Evolutionary conservation across 2,329 filamentous ascomycete genomes (phyloP).

Genomic region (Aspergillus sp.): DNA sequence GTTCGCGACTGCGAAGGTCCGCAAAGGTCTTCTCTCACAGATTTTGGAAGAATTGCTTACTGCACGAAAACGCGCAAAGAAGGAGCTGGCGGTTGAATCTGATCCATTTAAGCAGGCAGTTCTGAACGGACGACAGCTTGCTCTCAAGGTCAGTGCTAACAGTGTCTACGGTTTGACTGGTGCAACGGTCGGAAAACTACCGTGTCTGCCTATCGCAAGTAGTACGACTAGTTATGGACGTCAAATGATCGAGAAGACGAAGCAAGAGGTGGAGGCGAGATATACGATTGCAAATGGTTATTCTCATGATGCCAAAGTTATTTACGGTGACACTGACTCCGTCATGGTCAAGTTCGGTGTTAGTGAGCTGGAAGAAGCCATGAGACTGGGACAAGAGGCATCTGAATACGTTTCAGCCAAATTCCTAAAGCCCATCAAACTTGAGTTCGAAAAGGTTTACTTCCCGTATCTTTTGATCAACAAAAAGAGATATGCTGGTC

Average conservation of each 20-base stretch:
- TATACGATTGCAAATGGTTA: slow-evolving; percentile 96
- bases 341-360: slow-evolving; percentile 99
- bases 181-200: slow-evolving; percentile 91
- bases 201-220: slow-evolving; percentile 90
- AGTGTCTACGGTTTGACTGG: slow-evolving; percentile 96
- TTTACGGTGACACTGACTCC: slow-evolving; percentile 98
- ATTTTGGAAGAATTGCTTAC: slow-evolving; percentile 89
- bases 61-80: slow-evolving; percentile 94
- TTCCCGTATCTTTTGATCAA: slow-evolving; percentile 98
- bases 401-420: slow-evolving; percentile 83
- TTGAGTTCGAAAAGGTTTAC: slow-evolving; percentile 99
- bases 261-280: slow-evolving; percentile 83
- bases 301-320: slow-evolving; percentile 88
- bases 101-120: slow-evolving; percentile 98
- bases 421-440: slow-evolving; percentile 94
- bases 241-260: slow-evolving; percentile 98
- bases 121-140: slow-evolving; percentile 91
- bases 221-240: slow-evolving; percentile 96
- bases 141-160: slow-evolving; percentile 94
- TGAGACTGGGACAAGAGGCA: slow-evolving; percentile 94
- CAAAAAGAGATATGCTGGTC: slow-evolving; percentile 98
- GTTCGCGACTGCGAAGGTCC: slow-evolving; percentile 81
- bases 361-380: slow-evolving; percentile 76
- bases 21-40: slow-evolving; percentile 87
- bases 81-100: slow-evolving; percentile 79